A percentile compares a stretch with the other conserved stretches of the same genome.
phyloP scores from a whole-genome alignment of 106 monocot genomes.

The Alisma plantagoaquatica region DNA sequence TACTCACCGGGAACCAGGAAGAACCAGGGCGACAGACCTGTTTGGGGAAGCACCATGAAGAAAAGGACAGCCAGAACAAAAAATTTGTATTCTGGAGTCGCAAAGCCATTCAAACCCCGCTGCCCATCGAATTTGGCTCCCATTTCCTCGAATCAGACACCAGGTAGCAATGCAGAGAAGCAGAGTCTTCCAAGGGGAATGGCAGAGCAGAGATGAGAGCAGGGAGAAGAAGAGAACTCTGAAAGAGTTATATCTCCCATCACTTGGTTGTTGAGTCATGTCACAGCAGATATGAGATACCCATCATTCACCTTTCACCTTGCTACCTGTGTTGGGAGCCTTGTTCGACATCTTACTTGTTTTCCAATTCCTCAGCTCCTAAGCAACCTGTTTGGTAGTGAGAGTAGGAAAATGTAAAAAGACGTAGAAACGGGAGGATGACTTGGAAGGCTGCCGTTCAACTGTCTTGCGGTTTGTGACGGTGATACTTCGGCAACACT shows the following conservation, averaged over 20 bases:
- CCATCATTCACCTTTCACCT: no score
- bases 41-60: neutral
- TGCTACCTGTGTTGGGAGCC: neutral
- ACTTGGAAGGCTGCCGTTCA: no score
- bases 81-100: no score
- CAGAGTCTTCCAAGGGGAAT: no score
- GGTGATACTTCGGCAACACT: no score
- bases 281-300: neutral
- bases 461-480: neutral
- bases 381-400: slow-evolving; percentile 10
- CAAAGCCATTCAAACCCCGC: no score
- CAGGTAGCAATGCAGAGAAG: no score
- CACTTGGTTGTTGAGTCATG: neutral
- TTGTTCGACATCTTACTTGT: no score
- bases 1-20: neutral
- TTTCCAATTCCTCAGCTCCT: neutral
- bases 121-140: no score
- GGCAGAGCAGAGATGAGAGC: neutral
- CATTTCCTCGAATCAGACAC: no score
- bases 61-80: neutral
- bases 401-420: no score
- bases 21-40: neutral
- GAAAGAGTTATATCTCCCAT: neutral
- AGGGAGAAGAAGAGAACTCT: neutral
- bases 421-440: no score